phyloP scores from a whole-genome alignment of 2,329 filamentous ascomycete species.

The Colletotrichum incanum region DNA sequence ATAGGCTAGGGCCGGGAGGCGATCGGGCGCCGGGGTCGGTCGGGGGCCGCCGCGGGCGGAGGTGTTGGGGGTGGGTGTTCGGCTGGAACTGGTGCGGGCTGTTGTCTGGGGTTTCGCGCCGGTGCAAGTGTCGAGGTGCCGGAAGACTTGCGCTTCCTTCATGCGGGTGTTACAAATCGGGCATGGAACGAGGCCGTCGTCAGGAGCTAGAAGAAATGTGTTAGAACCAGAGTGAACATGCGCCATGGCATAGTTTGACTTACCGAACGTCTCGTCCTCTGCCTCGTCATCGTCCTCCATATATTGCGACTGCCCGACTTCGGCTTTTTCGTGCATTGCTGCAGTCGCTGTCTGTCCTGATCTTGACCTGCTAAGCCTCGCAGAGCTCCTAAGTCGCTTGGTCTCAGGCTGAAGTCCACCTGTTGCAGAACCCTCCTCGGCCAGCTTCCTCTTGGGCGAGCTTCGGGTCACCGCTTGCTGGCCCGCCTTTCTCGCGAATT shows the following conservation, averaged over 20 bases:
- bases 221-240: slow-evolving; percentile 34
- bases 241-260: background rate
- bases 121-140: slow-evolving; percentile 81
- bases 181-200: slow-evolving; percentile 86
- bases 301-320: slow-evolving; percentile 32
- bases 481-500: slow-evolving; percentile 70
- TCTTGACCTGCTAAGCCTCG: slow-evolving; percentile 62
- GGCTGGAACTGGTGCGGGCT: background rate
- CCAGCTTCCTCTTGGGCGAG: slow-evolving; percentile 69
- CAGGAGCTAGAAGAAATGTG: slow-evolving; percentile 51
- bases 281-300: slow-evolving; percentile 26
- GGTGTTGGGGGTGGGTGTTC: slow-evolving; percentile 21
- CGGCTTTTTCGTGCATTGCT: slow-evolving; percentile 47
- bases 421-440: slow-evolving; percentile 47
- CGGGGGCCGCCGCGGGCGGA: slow-evolving; percentile 46
- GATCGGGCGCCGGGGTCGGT: slow-evolving; percentile 62
- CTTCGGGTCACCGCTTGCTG: slow-evolving; percentile 43
- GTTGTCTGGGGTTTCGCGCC: slow-evolving; percentile 51
- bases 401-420: slow-evolving; percentile 48
- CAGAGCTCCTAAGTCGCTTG: slow-evolving; percentile 70
- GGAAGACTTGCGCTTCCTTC: slow-evolving; percentile 83
- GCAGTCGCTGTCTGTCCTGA: slow-evolving; percentile 56
- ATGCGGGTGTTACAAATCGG: slow-evolving; percentile 86
- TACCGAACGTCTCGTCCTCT: slow-evolving; percentile 32
- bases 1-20: slow-evolving; percentile 88